These are phyloP conservation scores for Calonectria hongkongensis DNA, from an alignment of 2,329 filamentous ascomycete species.

Conservation along the genomic window DNA sequence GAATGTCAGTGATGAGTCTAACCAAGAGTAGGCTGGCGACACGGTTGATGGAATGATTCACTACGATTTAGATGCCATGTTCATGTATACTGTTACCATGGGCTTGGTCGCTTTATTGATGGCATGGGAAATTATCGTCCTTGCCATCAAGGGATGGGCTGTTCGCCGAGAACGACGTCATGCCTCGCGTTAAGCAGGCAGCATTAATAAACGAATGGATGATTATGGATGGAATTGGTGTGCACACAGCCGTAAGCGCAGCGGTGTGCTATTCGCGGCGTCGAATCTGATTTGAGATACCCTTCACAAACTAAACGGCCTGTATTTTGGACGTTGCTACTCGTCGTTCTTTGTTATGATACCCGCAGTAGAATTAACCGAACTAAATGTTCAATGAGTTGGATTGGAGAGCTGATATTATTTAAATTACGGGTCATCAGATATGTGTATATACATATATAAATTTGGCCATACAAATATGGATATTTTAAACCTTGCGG, in stretches of 20 bases:
- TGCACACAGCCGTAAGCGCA: slow-evolving; percentile 34
- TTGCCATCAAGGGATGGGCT: slow-evolving; percentile 94
- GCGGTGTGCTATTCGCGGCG: slow-evolving; percentile 31
- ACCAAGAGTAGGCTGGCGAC: slow-evolving; percentile 77
- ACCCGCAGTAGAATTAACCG: neutral
- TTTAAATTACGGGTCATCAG: neutral
- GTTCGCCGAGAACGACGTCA: slow-evolving; percentile 65
- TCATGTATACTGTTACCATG: slow-evolving; percentile 92
- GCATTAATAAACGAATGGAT: neutral
- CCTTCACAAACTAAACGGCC: slow-evolving; percentile 48
- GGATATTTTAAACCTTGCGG: too few relatives aligned
- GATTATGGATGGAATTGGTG: slow-evolving; percentile 1
- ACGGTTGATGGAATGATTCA: slow-evolving; percentile 85
- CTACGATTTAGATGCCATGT: slow-evolving; percentile 90
- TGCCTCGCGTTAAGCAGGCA: slow-evolving; percentile 19
- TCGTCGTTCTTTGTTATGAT: slow-evolving; percentile 2
- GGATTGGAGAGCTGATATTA: neutral
- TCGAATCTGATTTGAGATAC: slow-evolving; percentile 53
- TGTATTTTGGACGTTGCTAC: slow-evolving; percentile 22
- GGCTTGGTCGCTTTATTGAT: slow-evolving; percentile 89
- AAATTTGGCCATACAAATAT: neutral
- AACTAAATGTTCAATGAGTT: neutral
- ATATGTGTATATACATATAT: neutral
- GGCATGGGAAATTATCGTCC: slow-evolving; percentile 86
- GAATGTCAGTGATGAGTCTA: slow-evolving; percentile 38